Conservation (phyloP, 2,329 filamentous ascomycete species). For the Aspergillus jensenii region DNA sequence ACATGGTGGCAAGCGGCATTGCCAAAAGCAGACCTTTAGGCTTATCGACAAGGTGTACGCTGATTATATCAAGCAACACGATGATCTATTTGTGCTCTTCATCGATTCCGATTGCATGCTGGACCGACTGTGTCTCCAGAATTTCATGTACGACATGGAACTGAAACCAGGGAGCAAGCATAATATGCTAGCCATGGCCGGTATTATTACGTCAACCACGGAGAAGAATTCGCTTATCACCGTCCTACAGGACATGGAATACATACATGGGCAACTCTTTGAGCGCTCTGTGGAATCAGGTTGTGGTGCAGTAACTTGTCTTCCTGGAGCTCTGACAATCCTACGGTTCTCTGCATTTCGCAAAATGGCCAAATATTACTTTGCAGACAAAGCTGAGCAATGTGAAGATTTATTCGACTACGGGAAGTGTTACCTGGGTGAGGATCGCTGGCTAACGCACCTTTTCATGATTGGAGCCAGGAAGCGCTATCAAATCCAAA, state of each 20-base stretch:
- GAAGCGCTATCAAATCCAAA: slow-evolving; percentile 91
- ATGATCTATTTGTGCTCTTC: slow-evolving; percentile 93
- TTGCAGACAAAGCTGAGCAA: slow-evolving; percentile 92
- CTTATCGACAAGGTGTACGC: slow-evolving; percentile 91
- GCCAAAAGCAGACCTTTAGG: slow-evolving; percentile 89
- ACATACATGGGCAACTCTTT: slow-evolving; percentile 94
- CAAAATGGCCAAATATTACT: slow-evolving; percentile 97
- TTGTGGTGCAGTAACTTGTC: slow-evolving; percentile 89
- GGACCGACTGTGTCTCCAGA: slow-evolving; percentile 87
- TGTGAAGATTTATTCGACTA: slow-evolving; percentile 97
- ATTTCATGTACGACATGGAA: slow-evolving; percentile 99
- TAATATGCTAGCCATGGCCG: slow-evolving; percentile 97
- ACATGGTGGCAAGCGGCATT: slow-evolving; percentile 90
- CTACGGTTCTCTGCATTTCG: slow-evolving; percentile 94
- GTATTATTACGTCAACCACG: slow-evolving; percentile 93
- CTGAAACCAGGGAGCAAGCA: slow-evolving; percentile 86
- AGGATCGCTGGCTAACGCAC: slow-evolving; percentile 96
- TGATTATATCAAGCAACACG: slow-evolving; percentile 80
- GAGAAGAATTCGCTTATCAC: slow-evolving; percentile 86
- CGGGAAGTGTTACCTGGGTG: slow-evolving; percentile 90
- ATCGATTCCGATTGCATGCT: slow-evolving; percentile 97
- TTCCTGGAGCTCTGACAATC: slow-evolving; percentile 94
- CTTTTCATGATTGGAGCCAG: slow-evolving; percentile 98
- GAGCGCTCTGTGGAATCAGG: slow-evolving; percentile 94
- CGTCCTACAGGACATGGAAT: slow-evolving; percentile 95